Base-by-base conservation (phyloP, 306 rosid genomes). In the Vachellia pachyceras region DNA sequence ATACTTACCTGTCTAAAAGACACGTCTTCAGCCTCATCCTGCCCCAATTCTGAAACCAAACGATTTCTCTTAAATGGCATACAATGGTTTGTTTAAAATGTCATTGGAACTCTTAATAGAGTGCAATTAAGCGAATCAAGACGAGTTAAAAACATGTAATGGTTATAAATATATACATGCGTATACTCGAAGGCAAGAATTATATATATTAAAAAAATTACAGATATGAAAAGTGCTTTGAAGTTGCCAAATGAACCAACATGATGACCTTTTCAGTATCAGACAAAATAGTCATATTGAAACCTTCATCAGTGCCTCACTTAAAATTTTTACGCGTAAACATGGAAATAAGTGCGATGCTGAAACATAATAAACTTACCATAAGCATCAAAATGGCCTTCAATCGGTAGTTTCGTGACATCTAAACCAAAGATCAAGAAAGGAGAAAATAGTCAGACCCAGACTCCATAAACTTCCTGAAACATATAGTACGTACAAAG, bases 21-120 rank as follows among this genome's bases (percentile, higher is more conserved):
- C 44, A 93, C 94, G 76, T 93, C 95, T 75, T 90, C 91, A 40
- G 91, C 79, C 85, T 95, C 97, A 76, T 91, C 99, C 79, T 72
- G 79, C 86, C 90, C 86, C 84, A 95, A 72, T 75, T 93, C 99
- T 95, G 92, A 73, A 86, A 89, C 36, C 22, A 80, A 83, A 82
- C 11, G 58, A 50, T 5, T 41, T 36, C 22, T 57, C 52, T 77
- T 54, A 79, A 73, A 81, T 54, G 82, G 14, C 3, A 57, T 57
- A 84, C 46, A 20, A 46, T 14, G 12, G 10, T 65, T 29, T 46
- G 35, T 66, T 13, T 23, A 22, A 23, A 72, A 70, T 63, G 72
- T 12, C 45, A 44, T 36, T 63, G 66, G 10, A 57, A 72, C 29
- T 55, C 49, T 17, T 18, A 52, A 40, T 17, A 49, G 5, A 42